These are phyloP conservation scores for Sapria himalayana DNA, from an alignment of 345 rosid genomes.

Conservation along the genomic window DNA sequence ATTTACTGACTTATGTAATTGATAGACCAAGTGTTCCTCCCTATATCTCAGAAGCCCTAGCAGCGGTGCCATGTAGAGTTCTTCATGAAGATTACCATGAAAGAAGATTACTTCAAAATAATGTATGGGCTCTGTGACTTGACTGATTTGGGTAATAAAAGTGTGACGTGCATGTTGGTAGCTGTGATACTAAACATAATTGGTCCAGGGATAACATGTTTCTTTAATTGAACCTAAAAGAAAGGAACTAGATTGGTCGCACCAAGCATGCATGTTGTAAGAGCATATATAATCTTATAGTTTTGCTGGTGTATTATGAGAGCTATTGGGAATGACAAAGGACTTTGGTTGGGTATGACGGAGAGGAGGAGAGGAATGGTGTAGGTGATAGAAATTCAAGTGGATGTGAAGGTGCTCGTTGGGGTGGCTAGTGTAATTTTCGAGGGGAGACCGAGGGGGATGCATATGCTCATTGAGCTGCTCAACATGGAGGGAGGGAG, in stretches of 20 bases:
- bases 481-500: no score
- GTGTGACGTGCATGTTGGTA: no score
- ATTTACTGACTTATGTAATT: background rate
- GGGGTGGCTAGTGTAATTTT: no score
- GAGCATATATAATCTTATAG: background rate
- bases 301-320: background rate
- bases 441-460: no score
- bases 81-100: background rate
- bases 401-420: no score
- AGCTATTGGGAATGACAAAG: background rate
- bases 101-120: background rate
- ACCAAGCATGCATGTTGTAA: background rate
- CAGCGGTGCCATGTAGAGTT: background rate
- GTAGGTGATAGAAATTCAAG: no score
- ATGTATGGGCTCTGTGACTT: accelerated
- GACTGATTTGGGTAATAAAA: no score
- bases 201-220: background rate
- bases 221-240: background rate
- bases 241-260: background rate
- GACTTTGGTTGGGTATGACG: background rate
- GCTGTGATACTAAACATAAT: background rate
- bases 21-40: background rate
- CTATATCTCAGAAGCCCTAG: background rate
- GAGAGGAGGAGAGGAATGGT: background rate
- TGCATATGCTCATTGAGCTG: no score